phyloP scores from a whole-genome alignment of 2,329 filamentous ascomycete species.

The Metarhizium humberi region DNA sequence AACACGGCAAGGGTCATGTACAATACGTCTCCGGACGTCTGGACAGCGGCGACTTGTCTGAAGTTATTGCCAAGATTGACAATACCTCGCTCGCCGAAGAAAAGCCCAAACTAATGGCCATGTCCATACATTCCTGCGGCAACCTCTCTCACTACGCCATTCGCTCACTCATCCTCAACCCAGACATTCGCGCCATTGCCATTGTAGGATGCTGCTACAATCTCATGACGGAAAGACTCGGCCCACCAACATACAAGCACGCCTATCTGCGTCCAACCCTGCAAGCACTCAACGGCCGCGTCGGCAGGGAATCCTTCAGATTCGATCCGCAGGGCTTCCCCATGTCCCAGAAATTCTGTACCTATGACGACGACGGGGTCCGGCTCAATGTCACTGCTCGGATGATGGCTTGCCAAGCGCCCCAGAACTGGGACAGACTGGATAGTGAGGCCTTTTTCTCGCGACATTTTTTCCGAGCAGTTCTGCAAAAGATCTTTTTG shows the following conservation, averaged over 20 bases:
- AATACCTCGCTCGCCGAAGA: conserved; percentile 9
- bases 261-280: conserved; percentile 63
- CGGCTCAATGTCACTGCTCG: conserved; percentile 90
- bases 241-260: conserved; percentile 78
- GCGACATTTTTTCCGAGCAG: conserved; percentile 82
- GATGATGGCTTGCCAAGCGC: conserved; percentile 97
- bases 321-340: conserved; percentile 88
- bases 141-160: conserved; percentile 96
- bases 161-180: conserved; percentile 75
- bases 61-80: conserved; percentile 55
- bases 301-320: conserved; percentile 58
- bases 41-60: conserved; percentile 60
- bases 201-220: conserved; percentile 99
- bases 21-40: conserved; percentile 71
- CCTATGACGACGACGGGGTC: conserved; percentile 53
- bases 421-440: conserved; percentile 75
- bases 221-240: conserved; percentile 80
- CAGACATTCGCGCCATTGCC: conserved; percentile 77
- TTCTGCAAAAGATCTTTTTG: conserved; percentile 86
- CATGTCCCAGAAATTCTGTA: conserved; percentile 66
- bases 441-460: conserved; percentile 87
- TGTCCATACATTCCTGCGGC: conserved; percentile 94
- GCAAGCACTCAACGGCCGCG: conserved; percentile 58
- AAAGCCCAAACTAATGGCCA: conserved; percentile 61
- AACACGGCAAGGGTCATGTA: conserved; percentile 58